Percentiles rank a stretch among this genome's conserved stretches.
Conservation (phyloP, 2,329 filamentous ascomycete species). For the Pseudocercospora vitis region DNA sequence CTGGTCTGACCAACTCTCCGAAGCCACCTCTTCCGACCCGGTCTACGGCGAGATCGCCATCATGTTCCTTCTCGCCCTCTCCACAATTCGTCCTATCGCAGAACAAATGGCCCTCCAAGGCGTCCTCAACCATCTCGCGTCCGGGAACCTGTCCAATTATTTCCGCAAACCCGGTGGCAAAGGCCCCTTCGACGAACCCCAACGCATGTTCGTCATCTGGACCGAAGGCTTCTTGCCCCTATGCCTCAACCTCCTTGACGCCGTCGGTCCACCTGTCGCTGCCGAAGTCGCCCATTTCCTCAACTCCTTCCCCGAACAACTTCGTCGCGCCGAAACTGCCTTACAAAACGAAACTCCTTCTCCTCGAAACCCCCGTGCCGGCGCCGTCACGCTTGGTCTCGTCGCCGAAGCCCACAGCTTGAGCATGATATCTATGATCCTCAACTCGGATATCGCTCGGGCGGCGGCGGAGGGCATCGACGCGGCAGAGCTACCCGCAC, state of each 20-base stretch:
- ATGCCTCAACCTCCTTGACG: slow-evolving; percentile 80
- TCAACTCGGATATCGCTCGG: slow-evolving; percentile 63
- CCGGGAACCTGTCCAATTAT: slow-evolving; percentile 74
- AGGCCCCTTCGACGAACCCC: slow-evolving; percentile 74
- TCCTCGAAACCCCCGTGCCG: slow-evolving; percentile 46
- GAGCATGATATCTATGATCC: slow-evolving; percentile 70
- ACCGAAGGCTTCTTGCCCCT: slow-evolving; percentile 82
- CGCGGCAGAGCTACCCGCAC: slow-evolving; percentile 63
- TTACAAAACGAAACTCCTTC: slow-evolving; percentile 61
- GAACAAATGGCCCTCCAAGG: slow-evolving; percentile 89
- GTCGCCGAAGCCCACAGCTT: slow-evolving; percentile 78
- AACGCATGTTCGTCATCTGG: slow-evolving; percentile 86
- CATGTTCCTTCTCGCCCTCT: slow-evolving; percentile 81
- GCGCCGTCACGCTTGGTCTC: slow-evolving; percentile 69
- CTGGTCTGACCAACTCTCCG: slow-evolving; percentile 81
- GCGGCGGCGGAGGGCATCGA: slow-evolving; percentile 64
- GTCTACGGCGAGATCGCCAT: slow-evolving; percentile 92
- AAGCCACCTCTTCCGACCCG: slow-evolving; percentile 73
- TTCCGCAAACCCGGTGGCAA: slow-evolving; percentile 68
- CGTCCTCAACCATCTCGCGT: slow-evolving; percentile 74
- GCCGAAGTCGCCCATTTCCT: slow-evolving; percentile 83
- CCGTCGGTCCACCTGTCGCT: slow-evolving; percentile 77
- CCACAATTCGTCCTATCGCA: slow-evolving; percentile 74
- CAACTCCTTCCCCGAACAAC: slow-evolving; percentile 80
- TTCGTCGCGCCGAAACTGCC: slow-evolving; percentile 68